Percentiles rank a stretch among this genome's conserved stretches.
Evolutionary conservation across 2,329 filamentous ascomycete genomes (phyloP).

Genomic region (Aspergillus costaricaensis): DNA sequence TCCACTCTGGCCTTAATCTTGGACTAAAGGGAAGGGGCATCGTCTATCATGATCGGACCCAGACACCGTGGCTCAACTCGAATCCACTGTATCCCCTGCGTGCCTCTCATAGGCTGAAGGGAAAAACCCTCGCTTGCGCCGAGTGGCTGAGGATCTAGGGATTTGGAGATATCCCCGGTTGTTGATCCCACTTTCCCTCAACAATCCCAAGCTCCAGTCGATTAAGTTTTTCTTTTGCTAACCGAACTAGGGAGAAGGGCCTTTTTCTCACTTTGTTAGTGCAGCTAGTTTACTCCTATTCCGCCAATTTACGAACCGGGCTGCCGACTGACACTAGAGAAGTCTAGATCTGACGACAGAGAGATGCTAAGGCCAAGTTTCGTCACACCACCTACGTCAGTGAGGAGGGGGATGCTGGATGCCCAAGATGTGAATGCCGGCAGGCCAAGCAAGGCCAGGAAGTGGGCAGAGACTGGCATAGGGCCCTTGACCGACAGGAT

Average conservation of each 20-base stretch:
- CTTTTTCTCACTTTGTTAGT: neutral
- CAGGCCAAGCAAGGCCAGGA: neutral
- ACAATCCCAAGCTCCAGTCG: neutral
- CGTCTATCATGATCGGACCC: neutral
- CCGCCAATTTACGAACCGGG: neutral
- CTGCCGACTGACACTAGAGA: neutral
- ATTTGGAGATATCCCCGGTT: neutral
- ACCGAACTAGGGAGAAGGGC: neutral
- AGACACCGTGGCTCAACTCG: neutral
- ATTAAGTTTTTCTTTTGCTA: neutral
- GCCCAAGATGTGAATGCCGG: constrained; percentile 6
- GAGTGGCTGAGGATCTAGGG: neutral
- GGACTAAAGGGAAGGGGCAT: neutral
- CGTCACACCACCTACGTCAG: constrained; percentile 12
- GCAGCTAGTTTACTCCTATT: neutral
- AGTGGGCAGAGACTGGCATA: neutral
- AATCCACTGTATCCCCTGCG: neutral
- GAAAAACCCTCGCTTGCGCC: neutral
- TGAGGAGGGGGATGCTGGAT: constrained; percentile 4
- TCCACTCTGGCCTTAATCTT: constrained; percentile 10
- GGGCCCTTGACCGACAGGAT: constrained; percentile 10
- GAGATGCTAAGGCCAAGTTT: neutral
- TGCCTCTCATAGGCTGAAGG: neutral
- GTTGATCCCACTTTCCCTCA: neutral
- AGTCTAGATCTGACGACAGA: neutral